These are phyloP conservation scores for Ophiostoma sp. DNA, from an alignment of 2,329 filamentous ascomycete species.

Conservation along the genomic window DNA sequence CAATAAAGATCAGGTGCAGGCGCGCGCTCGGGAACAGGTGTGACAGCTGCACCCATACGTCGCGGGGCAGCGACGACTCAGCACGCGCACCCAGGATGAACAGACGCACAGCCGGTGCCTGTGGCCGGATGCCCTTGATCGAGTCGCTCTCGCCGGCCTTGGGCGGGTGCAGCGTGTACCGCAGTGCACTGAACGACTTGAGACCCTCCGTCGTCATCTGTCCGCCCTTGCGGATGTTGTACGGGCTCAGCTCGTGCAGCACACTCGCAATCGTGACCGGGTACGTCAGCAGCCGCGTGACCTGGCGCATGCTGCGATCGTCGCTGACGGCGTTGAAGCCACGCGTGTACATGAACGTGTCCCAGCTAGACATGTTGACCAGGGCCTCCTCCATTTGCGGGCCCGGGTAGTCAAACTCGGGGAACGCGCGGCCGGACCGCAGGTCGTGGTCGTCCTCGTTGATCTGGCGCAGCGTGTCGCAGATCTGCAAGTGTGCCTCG, in stretches of 20 bases:
- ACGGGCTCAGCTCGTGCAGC: constrained; percentile 89
- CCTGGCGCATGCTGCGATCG: constrained; percentile 85
- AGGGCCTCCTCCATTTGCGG: constrained; percentile 86
- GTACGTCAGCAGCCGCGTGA: constrained; percentile 88
- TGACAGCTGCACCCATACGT: constrained; percentile 90
- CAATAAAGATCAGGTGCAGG: constrained; percentile 89
- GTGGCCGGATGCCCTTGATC: constrained; percentile 73
- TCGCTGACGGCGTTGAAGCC: constrained; percentile 88
- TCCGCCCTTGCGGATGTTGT: constrained; percentile 68
- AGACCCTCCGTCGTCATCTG: constrained; percentile 81
- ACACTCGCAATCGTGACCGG: constrained; percentile 87
- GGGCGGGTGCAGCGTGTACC: constrained; percentile 89
- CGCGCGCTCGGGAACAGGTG: constrained; percentile 90
- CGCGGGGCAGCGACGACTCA: constrained; percentile 91
- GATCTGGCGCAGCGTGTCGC: constrained; percentile 83
- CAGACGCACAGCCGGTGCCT: constrained; percentile 80
- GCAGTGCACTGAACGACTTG: constrained; percentile 86
- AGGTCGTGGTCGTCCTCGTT: constrained; percentile 98
- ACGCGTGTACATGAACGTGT: constrained; percentile 89
- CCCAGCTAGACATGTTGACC: constrained; percentile 98
- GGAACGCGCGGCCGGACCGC: constrained; percentile 82
- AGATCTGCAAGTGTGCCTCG: constrained; percentile 85
- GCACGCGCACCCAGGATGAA: constrained; percentile 93
- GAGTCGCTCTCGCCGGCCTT: constrained; percentile 66
- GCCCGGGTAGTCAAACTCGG: constrained; percentile 87